Percentiles rank a stretch among this genome's conserved stretches.
These are phyloP conservation scores for Ascoidea tarda DNA, from an alignment of 805 yeast species.

Conservation along the genomic window DNA sequence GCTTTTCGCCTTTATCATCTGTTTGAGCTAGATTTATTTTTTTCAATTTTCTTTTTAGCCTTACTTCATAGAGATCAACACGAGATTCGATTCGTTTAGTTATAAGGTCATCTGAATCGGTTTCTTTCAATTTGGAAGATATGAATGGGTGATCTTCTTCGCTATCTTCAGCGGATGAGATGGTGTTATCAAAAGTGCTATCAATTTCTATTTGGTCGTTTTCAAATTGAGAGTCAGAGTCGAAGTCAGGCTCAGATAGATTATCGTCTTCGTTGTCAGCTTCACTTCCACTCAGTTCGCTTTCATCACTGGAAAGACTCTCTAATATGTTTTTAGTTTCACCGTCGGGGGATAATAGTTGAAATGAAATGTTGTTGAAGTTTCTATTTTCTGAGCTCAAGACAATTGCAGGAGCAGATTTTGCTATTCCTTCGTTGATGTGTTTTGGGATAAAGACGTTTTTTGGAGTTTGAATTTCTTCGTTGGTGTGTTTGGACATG, in stretches of 20 bases:
- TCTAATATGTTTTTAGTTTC: no score
- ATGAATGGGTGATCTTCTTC: constrained; percentile 1
- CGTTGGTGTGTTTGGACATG: no score
- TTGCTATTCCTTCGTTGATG: background rate
- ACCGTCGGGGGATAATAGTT: no score
- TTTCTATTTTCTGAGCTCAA: background rate
- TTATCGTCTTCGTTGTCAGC: constrained; percentile 4
- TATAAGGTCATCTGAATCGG: constrained; percentile 7
- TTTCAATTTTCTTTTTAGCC: constrained; percentile 2
- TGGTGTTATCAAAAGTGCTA: background rate
- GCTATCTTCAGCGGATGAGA: background rate
- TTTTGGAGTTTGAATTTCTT: background rate
- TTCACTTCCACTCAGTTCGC: constrained; percentile 1
- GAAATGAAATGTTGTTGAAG: no score
- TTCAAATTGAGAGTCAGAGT: constrained; percentile 1
- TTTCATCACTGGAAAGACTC: background rate
- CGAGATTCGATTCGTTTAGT: constrained; percentile 6
- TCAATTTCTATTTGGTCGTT: background rate
- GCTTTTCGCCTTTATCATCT: constrained; percentile 1
- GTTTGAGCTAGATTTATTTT: constrained; percentile 3
- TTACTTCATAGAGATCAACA: constrained; percentile 7
- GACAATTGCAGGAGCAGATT: background rate
- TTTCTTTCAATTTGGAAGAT: constrained; percentile 1
- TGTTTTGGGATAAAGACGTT: background rate
- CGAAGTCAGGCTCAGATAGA: constrained; percentile 9